Evolutionary conservation across 202 grass and related monocot genomes (phyloP).

Genomic region (Bolboschoenoplectus hybrid): DNA sequence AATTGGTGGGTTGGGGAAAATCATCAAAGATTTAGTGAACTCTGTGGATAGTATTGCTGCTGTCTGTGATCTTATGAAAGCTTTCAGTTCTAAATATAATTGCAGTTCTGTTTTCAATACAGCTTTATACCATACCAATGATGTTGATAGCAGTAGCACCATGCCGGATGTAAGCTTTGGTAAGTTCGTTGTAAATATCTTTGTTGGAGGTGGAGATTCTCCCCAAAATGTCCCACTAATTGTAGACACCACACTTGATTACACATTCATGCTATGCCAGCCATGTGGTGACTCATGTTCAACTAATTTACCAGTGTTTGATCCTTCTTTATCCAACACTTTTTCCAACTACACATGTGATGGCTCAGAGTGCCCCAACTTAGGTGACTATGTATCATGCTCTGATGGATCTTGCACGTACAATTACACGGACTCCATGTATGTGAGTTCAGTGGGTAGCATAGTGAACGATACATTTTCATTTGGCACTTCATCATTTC

Average conservation of each 20-base stretch:
- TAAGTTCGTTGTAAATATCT: neutral
- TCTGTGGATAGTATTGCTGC: neutral
- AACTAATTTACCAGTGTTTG: neutral
- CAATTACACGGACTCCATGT: neutral
- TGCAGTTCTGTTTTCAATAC: no score
- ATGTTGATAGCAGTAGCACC: neutral
- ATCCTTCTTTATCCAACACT: neutral
- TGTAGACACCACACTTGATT: neutral
- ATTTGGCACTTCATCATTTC: neutral
- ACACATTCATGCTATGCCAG: constrained; percentile 1
- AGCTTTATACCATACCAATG: no score
- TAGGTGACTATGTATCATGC: neutral
- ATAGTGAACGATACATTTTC: neutral
- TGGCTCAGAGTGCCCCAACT: neutral
- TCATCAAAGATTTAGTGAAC: neutral
- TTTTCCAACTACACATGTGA: neutral
- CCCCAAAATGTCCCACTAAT: neutral
- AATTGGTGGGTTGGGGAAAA: neutral
- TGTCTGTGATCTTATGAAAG: no score
- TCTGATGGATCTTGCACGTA: neutral
- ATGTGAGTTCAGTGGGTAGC: neutral
- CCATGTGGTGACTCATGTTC: neutral
- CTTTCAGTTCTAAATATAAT: no score
- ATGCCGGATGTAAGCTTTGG: neutral
- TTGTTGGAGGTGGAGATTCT: neutral